Base-by-base conservation (phyloP, 2,329 filamentous ascomycete genomes). In the Diaporthe helianthi region DNA sequence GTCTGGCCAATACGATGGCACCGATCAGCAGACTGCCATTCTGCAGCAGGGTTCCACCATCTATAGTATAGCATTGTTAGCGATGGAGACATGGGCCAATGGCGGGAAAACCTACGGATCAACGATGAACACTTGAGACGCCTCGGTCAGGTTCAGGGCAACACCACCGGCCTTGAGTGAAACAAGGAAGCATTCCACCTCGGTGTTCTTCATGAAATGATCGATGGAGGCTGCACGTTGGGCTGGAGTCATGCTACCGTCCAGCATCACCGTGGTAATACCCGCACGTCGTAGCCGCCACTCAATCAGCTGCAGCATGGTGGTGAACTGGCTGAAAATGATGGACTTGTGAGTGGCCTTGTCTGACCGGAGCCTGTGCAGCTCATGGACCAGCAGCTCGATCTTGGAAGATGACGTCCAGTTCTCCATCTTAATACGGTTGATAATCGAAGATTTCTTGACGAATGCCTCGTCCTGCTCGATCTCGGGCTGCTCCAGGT, bases 1-100 rank as follows among this genome's bases (percentile, higher is more conserved):
- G 90, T 93, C 83, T 99, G 96, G 38, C 96, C 96, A 74, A 98
- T 99, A 68, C 96, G 94, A 81, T 98, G 96, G 77, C 92, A 94
- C 73, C 93, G 88, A 79, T 99, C 96, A 3, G 96, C 96, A 71
- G 92, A 96, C 81, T 99, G 96, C 96, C 96, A 99, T 82, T 99
- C 96, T 0, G 95, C 95, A n/a, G 94, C 94, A n/a, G 96, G 96
- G 75, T 98, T 98, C 96, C 96, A 99, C 96, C 96, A 98, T 74
- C 92, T 94, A 73, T 12, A 5, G 22, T 38, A 70, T 31, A 5
- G 22, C 26, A 4, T n/a, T 24, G 6, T 64, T 51, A 70, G 38
- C 7, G 31, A 73, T 72, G 51, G 71, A 60, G 22, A 17, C 5
- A 31, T 1, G 15, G 51, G 0, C 49, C 54, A 51, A 51, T 38